Conservation (phyloP, 441 rosid genomes). For the Erysimum pusillum region DNA sequence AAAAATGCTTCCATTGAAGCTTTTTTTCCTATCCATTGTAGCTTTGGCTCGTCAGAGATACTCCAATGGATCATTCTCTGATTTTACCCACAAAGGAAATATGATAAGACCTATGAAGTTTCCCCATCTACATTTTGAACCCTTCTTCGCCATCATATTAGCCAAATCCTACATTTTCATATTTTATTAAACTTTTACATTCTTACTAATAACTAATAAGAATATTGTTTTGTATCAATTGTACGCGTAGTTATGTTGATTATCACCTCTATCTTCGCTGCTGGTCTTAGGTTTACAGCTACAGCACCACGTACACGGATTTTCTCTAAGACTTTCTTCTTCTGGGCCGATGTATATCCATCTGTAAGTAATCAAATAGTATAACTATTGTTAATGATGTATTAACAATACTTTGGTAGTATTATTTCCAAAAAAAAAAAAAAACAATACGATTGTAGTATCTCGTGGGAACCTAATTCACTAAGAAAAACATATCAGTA, state of each 20-base stretch:
- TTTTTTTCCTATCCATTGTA: conserved; percentile 65
- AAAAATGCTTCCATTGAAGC: conserved; percentile 60
- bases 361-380: not conserved
- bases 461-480: too few species aligned
- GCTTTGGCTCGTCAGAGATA: conserved; percentile 67
- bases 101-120: conserved; percentile 62
- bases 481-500: too few species aligned
- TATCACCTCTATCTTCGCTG: conserved; percentile 69
- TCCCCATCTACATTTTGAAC: conserved; percentile 55
- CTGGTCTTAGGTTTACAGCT: conserved; percentile 64
- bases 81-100: conserved; percentile 61
- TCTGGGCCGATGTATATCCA: not conserved
- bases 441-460: too few species aligned
- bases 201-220: too few species aligned
- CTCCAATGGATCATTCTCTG: conserved; percentile 63
- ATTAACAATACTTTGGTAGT: too few species aligned
- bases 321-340: conserved; percentile 17
- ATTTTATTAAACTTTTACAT: too few species aligned
- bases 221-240: not conserved
- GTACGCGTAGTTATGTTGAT: not conserved
- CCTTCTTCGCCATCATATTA: conserved; percentile 62
- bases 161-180: conserved; percentile 55
- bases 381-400: too few species aligned
- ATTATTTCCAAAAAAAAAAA: too few species aligned
- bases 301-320: conserved; percentile 64